Percentiles rank a stretch among this genome's conserved stretches.
These are phyloP conservation scores for Starmerella bombi DNA, from an alignment of 805 yeast species.

Conservation along the genomic window DNA sequence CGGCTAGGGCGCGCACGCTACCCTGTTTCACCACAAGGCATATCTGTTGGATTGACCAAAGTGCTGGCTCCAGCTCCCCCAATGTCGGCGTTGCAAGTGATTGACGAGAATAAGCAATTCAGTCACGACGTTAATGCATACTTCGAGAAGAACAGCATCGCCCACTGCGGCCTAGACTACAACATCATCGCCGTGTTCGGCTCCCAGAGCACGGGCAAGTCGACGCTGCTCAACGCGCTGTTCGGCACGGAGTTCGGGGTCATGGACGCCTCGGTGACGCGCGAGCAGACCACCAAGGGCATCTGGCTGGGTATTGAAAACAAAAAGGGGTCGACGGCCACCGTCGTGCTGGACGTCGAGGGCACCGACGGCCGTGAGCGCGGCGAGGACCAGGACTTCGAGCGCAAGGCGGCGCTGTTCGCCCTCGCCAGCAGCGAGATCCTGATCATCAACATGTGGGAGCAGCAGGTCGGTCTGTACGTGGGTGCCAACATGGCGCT, in stretches of 20 bases:
- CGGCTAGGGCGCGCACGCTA: too few relatives aligned
- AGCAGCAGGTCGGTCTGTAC: conserved; percentile 88
- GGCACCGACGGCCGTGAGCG: conserved; percentile 97
- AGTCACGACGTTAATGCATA: conserved; percentile 28
- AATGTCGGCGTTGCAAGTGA: conserved; percentile 34
- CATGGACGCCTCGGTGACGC: conserved; percentile 62
- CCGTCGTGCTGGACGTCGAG: conserved; percentile 80
- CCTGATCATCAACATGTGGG: conserved; percentile 89
- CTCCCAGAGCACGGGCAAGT: conserved; percentile 92
- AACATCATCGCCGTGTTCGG: conserved; percentile 94
- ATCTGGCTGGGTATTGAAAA: conserved; percentile 57
- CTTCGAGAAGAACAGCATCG: conserved; percentile 19
- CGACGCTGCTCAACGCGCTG: conserved; percentile 72
- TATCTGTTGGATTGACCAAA: too few relatives aligned
- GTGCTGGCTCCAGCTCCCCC: too few relatives aligned
- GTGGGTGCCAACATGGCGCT: conserved; percentile 97
- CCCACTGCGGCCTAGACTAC: conserved; percentile 49
- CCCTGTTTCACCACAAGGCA: too few relatives aligned
- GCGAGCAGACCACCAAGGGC: conserved; percentile 87
- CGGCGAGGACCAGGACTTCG: conserved; percentile 97
- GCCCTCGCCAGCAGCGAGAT: conserved; percentile 88
- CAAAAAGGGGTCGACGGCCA: conserved; percentile 7
- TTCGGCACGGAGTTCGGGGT: conserved; percentile 84
- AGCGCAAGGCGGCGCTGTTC: conserved; percentile 88
- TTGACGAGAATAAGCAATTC: conserved; percentile 48